Evolutionary conservation across 352 stramenopile genomes (phyloP), one percentile per base, ranked within the genome.

Genomic region (Phytopythium ostracodes): DNA sequence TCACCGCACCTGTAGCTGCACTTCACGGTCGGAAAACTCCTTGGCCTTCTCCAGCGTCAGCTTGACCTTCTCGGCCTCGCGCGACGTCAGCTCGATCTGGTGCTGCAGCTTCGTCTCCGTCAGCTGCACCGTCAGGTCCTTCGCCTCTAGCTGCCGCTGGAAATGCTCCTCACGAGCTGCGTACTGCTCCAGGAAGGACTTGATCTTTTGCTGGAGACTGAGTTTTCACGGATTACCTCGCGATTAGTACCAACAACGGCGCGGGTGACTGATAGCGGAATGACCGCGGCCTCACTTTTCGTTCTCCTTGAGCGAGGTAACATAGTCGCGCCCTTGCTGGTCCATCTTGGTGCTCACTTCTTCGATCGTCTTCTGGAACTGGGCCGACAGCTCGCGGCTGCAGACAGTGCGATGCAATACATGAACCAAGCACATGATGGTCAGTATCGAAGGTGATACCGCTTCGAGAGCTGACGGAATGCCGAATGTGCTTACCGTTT

Each of bases 321-420:
- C 77, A 65, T 96, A 94, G 67, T 96, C 87, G 27, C 92, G 76
- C 38, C 81, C 74, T 56, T 96, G 84, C 47, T 92, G 77, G 38
- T 96, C 87, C 87, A 96, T 96, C 66, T 94, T 96, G n/a, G 71
- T 62, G 67, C 87, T 92, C 51, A 96, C 87, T 71, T 94, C 84
- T 65, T 94, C 87, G 33, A 96, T 94, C 22, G 87, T 96, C 50
- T 80, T 94, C 33, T 96, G 83, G 38, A 96, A 96, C 51, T 92
- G 84, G 14, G 69, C 55, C 20, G 81, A 92, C 43, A 96, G 60
- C 25, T 92, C 81, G 22, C 81, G 79, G 18, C 84, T 93, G 58
- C 3, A 60, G 52, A 5, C n/a, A n/a, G n/a, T n/a, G n/a, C n/a
- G n/a, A n/a, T n/a, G n/a, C 22, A 9, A 53, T n/a, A 63, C 44